A percentile compares a stretch with the other conserved stretches of the same genome.
phyloP scores from a whole-genome alignment of 2,329 filamentous ascomycete genomes.

The Fusarium liriodendri region DNA sequence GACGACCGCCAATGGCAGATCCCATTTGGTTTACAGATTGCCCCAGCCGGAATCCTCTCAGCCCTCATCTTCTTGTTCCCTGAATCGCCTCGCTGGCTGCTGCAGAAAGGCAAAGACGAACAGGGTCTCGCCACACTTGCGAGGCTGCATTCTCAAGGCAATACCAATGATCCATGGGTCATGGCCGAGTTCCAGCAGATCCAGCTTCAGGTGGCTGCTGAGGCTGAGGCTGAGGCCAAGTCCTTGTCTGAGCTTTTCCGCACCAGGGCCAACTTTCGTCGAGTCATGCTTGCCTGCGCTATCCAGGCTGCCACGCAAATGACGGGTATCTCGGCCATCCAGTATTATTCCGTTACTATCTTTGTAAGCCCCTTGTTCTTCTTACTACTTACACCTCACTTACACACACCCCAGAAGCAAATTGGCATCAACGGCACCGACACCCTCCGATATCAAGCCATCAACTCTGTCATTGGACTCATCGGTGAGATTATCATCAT shows the following conservation, averaged over 20 bases:
- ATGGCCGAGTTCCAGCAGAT: not conserved
- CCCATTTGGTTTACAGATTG: not conserved
- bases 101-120: not conserved
- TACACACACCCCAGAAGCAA: not conserved
- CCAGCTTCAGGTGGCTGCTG: not conserved
- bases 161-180: not conserved
- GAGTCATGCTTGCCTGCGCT: not conserved
- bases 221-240: not conserved
- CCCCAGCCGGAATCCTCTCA: not conserved
- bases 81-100: not conserved
- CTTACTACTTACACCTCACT: not conserved
- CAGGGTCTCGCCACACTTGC: not conserved
- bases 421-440: not conserved
- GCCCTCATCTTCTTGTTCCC: not conserved
- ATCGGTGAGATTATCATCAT: not conserved
- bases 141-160: not conserved
- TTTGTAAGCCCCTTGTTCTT: not conserved
- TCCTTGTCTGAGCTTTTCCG: not conserved
- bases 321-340: not conserved
- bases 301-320: not conserved
- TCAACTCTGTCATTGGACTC: not conserved
- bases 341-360: not conserved
- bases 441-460: not conserved
- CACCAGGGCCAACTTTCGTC: not conserved
- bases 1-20: not conserved